Base-by-base conservation (phyloP, 192 early-diverging fungal species). In the Allomyces javanicus region DNA sequence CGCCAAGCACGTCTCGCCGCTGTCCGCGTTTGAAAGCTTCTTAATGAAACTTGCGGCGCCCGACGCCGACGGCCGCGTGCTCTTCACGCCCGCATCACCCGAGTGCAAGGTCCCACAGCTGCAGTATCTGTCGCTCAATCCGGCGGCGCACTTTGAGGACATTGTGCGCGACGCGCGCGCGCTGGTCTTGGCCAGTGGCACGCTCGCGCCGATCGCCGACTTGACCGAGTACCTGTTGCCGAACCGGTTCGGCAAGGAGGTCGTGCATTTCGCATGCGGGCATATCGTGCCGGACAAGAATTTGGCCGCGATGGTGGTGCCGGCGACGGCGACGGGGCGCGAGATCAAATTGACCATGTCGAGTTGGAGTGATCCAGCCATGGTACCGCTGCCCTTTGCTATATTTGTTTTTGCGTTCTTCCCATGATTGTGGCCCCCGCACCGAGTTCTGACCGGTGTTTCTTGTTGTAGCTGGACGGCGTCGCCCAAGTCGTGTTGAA, bases 131-230 rank as follows among this genome's bases (percentile, higher is more conserved):
- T 71, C 94, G 14, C 71, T 97, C 24, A 90, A 90, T 65, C 92
- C 94, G 7, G 81, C 90, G 1, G 83, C 87, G 64, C 75, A 77
- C 9, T 94, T 97, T 71, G 72, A 77, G 64, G 79, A 79, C 21
- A 78, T 97, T 14, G 84, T 93, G 6, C 72, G 82, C 9, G 87
- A 95, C 62, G 86, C 92, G 0, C 76, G 88, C 50, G 84, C 87
- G 33, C 83, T 97, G 0, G 72, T 97, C 10, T 73, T 97, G 24
- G 89, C 91, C 0, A 93, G 94, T 66, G 94, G 94, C 23, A 97
- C 94, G 0, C 91, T 97, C 89, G 83, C 86, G 67, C 93, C 92
- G 1, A 85, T 91, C 25, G 71, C 78, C 65, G 78, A 76, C 25
- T 71, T 78, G 10, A 70, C 72, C 21, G 69, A 67, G 63, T 71